Evolutionary conservation across 148 eudicot species (phyloP).

Genomic region (Fagopyrum tataricum): DNA sequence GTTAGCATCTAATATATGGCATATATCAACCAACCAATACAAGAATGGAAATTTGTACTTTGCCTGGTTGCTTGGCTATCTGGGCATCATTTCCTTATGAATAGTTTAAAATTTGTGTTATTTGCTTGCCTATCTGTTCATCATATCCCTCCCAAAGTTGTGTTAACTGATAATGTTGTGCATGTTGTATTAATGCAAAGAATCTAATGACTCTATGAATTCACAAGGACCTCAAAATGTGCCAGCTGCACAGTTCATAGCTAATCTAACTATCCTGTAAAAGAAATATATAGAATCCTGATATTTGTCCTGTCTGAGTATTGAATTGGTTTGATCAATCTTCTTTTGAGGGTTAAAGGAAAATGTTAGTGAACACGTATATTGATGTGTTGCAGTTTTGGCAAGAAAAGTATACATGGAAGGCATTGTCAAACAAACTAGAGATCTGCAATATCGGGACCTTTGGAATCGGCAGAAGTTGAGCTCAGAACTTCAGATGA

Average conservation of each 20-base stretch:
- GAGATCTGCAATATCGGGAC: conserved; percentile 74
- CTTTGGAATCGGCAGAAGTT: conserved; percentile 81
- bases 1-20: neutral
- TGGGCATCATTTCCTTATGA: too few relatives aligned
- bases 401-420: conserved; percentile 72
- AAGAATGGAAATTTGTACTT: neutral
- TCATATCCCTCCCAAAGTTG: neutral
- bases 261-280: neutral
- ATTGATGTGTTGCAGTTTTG: conserved; percentile 43
- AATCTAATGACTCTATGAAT: neutral
- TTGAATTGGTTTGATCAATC: neutral
- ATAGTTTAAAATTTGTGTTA: too few relatives aligned
- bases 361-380: neutral
- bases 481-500: conserved; percentile 82
- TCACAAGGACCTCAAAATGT: neutral
- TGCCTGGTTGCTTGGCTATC: neutral
- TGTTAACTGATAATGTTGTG: neutral
- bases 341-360: neutral
- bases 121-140: neutral
- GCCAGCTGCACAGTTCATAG: neutral
- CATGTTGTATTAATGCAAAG: neutral
- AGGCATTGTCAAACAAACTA: conserved; percentile 75
- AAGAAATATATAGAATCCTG: neutral
- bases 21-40: neutral
- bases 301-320: neutral